A percentile compares a stretch with the other conserved stretches of the same genome.
phyloP scores from a whole-genome alignment of 345 rosid species.

The Rhizophora mangle region DNA sequence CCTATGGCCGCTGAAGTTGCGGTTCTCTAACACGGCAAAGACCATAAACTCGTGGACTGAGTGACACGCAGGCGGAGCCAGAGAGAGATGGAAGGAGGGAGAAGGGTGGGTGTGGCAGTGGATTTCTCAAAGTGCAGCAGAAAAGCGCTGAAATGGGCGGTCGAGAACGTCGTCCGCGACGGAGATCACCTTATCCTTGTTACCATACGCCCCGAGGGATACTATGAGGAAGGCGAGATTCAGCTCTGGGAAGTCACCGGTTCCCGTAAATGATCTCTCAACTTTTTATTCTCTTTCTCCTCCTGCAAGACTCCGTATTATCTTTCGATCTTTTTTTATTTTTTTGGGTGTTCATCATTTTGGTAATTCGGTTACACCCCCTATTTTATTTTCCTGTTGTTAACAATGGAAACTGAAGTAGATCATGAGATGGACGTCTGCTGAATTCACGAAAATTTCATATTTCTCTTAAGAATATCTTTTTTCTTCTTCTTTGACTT shows the following conservation, averaged over 20 bases:
- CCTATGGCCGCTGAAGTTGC: background rate
- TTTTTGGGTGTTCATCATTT: background rate
- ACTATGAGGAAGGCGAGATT: slow-evolving; percentile 77
- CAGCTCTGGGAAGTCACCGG: slow-evolving; percentile 92
- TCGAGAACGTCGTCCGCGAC: slow-evolving; percentile 65
- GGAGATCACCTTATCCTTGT: slow-evolving; percentile 85
- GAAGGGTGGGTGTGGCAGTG: slow-evolving; percentile 77
- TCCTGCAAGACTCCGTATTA: too few species aligned
- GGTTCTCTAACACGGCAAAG: background rate
- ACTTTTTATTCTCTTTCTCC: background rate
- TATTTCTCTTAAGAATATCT: too few species aligned
- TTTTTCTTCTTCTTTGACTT: background rate
- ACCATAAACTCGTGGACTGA: background rate
- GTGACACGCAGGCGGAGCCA: background rate
- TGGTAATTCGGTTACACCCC: too few species aligned
- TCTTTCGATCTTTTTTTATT: background rate
- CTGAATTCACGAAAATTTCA: too few species aligned
- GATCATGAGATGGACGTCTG: too few species aligned
- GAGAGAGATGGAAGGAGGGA: slow-evolving; percentile 42
- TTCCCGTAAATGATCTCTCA: slow-evolving; percentile 47
- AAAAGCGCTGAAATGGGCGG: slow-evolving; percentile 84
- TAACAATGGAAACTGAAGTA: too few species aligned
- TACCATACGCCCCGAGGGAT: slow-evolving; percentile 44
- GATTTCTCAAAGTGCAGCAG: slow-evolving; percentile 85
- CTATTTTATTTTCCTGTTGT: background rate